phyloP scores from a whole-genome alignment of 345 rosid species.

The Atalantia buxifolia region DNA sequence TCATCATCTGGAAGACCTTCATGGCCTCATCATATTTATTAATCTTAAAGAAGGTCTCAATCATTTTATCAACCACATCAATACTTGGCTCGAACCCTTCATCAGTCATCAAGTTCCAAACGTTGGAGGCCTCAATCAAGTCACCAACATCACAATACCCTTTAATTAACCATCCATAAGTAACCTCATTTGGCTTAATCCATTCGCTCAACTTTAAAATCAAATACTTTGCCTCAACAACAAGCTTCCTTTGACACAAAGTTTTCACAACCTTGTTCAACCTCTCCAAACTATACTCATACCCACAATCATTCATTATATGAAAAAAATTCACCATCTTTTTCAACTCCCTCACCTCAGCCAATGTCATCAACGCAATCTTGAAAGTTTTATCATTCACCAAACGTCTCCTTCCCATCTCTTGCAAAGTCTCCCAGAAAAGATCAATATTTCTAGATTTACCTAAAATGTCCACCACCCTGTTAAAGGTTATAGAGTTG shows the following conservation, averaged over 20 bases:
- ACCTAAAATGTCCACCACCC: constrained; percentile 56
- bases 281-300: constrained; percentile 40
- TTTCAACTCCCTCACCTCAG: constrained; percentile 66
- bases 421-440: constrained; percentile 57
- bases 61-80: constrained; percentile 56
- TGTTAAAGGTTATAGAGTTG: constrained; percentile 57
- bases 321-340: constrained; percentile 65
- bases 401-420: constrained; percentile 44
- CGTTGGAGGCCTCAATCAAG: constrained; percentile 64
- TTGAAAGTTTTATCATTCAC: constrained; percentile 68
- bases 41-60: constrained; percentile 61
- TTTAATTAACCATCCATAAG: constrained; percentile 56
- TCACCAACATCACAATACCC: constrained; percentile 72
- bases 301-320: constrained; percentile 62
- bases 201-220: constrained; percentile 54
- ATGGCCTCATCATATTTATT: constrained; percentile 61
- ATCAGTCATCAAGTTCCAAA: constrained; percentile 86
- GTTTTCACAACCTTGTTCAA: constrained; percentile 53
- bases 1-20: constrained; percentile 57
- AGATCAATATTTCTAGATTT: constrained; percentile 69
- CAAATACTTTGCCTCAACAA: constrained; percentile 64
- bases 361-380: constrained; percentile 56
- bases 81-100: constrained; percentile 52
- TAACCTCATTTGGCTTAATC: constrained; percentile 45
- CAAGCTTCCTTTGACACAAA: constrained; percentile 49